Evolutionary conservation across 495 filamentous ascomycete species (phyloP).

Genomic region (Cercophora samala): DNA sequence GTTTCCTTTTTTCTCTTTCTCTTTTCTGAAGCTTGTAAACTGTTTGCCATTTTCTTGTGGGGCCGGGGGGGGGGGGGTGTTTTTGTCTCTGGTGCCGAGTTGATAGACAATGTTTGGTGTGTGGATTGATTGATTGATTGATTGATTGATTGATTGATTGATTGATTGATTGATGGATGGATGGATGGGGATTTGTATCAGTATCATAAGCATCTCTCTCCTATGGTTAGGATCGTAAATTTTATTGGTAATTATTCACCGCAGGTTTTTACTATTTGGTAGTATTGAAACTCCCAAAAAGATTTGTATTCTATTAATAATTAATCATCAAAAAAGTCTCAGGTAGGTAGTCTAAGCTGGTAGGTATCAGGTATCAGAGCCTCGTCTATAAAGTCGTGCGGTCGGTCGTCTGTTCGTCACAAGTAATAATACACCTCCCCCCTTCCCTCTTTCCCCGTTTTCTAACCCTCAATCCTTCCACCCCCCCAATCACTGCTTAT

Average conservation of each 20-base stretch:
- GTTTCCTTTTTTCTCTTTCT: too few relatives aligned
- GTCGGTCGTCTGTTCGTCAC: neutral
- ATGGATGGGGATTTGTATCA: neutral
- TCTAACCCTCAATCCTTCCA: neutral
- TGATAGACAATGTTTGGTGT: too few relatives aligned
- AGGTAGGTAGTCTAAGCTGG: neutral
- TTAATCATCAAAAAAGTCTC: neutral
- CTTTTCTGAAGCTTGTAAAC: neutral
- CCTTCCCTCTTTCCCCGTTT: neutral
- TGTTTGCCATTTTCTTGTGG: too few relatives aligned
- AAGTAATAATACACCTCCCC: neutral
- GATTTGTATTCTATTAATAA: too few relatives aligned
- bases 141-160: too few relatives aligned
- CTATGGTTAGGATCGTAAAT: neutral
- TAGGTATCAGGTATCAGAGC: neutral
- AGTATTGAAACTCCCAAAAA: too few relatives aligned
- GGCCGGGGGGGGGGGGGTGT: neutral
- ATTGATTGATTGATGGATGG: too few relatives aligned
- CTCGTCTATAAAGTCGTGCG: neutral
- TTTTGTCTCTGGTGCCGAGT: too few relatives aligned
- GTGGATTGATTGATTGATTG: too few relatives aligned
- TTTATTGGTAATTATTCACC: neutral
- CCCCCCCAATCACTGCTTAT: neutral
- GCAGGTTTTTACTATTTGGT: neutral
- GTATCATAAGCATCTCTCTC: neutral